Percentiles rank a stretch among this genome's conserved stretches.
phyloP scores from a whole-genome alignment of 176 grass and related monocot species.

The Avena insularis region DNA sequence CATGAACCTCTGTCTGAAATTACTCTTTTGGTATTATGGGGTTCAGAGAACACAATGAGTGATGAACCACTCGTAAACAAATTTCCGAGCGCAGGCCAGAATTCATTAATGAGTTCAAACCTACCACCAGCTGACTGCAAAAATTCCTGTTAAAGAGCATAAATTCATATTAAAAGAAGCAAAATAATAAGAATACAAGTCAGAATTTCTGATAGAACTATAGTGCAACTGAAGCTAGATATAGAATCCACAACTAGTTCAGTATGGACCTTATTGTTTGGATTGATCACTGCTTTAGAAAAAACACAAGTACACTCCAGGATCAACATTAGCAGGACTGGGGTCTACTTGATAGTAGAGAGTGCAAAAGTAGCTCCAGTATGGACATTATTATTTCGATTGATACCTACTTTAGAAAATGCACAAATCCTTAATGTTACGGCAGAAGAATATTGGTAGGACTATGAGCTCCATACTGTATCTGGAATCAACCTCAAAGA shows the following conservation, averaged over 20 bases:
- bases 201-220: neutral
- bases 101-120: neutral
- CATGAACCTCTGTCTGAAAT: neutral
- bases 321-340: neutral
- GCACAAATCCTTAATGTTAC: neutral
- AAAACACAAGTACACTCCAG: neutral
- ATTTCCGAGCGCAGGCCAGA: neutral
- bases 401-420: neutral
- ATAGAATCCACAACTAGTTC: neutral
- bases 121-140: neutral
- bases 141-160: neutral
- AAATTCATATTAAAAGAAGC: neutral
- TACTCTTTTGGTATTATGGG: conserved; percentile 1
- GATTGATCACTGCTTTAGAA: neutral
- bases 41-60: conserved; percentile 1
- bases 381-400: neutral
- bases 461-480: neutral
- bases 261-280: neutral
- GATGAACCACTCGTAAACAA: neutral
- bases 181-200: neutral
- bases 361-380: neutral
- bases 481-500: neutral
- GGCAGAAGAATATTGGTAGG: neutral
- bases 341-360: neutral
- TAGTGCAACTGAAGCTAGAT: neutral